Evolutionary conservation across 2,329 filamentous ascomycete species (phyloP).

Genomic region (Biscogniauxia sp.): DNA sequence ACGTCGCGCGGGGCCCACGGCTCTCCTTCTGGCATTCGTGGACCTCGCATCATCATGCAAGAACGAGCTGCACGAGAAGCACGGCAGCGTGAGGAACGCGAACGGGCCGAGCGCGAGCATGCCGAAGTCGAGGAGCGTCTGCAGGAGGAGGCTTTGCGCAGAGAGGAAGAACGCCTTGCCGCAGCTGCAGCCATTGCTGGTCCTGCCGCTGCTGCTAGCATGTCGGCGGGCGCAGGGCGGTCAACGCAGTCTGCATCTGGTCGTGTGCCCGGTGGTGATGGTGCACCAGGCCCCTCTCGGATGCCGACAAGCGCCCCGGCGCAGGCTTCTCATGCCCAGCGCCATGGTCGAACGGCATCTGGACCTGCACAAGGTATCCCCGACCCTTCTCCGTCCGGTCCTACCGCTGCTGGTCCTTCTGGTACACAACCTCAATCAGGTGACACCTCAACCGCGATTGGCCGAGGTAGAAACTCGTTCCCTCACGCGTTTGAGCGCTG

Average conservation of each 20-base stretch:
- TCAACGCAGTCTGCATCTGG: slow-evolving; percentile 17
- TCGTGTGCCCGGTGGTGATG: slow-evolving; percentile 19
- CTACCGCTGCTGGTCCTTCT: slow-evolving; percentile 32
- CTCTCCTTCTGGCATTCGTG: slow-evolving; percentile 68
- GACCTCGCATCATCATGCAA: slow-evolving; percentile 89
- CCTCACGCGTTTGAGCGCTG: slow-evolving; percentile 97
- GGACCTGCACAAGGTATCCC: slow-evolving; percentile 18
- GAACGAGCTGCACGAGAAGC: slow-evolving; percentile 77
- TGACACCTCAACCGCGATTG: slow-evolving; percentile 32
- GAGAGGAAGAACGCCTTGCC: slow-evolving; percentile 60
- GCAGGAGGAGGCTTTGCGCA: slow-evolving; percentile 53
- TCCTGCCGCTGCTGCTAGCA: slow-evolving; percentile 20
- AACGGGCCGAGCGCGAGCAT: slow-evolving; percentile 54
- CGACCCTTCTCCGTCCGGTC: slow-evolving; percentile 15
- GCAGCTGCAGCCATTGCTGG: slow-evolving; percentile 47
- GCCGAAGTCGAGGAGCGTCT: slow-evolving; percentile 56
- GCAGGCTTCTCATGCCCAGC: slow-evolving; percentile 23
- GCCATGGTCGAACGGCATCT: slow-evolving; percentile 23
- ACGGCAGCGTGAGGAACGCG: slow-evolving; percentile 58
- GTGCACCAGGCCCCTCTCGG: slow-evolving; percentile 15
- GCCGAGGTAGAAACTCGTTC: slow-evolving; percentile 64
- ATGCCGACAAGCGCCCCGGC: slow-evolving; percentile 18
- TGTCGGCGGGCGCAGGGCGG: slow-evolving; percentile 4
- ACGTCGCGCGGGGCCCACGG: slow-evolving; percentile 51
- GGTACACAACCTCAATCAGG: slow-evolving; percentile 29